Percentiles rank a stretch among this genome's conserved stretches.
Conservation (phyloP, 2,329 filamentous ascomycete species). For the Herpotrichia juniperi region DNA sequence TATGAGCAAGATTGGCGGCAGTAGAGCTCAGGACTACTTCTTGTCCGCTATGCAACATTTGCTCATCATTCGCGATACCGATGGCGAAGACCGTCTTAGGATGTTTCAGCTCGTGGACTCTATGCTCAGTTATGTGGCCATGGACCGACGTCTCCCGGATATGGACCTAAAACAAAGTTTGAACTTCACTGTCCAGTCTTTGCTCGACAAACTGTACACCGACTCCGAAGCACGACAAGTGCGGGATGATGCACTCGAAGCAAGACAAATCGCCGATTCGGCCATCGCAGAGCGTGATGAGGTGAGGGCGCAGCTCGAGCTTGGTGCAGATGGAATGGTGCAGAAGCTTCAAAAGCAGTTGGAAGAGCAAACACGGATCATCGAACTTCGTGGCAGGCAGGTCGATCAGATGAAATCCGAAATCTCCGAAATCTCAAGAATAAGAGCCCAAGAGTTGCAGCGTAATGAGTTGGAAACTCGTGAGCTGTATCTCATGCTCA, state of each 20-base stretch:
- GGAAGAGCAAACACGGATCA: constrained; percentile 90
- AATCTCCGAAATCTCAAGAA: constrained; percentile 81
- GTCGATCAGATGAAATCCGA: constrained; percentile 89
- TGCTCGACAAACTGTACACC: constrained; percentile 94
- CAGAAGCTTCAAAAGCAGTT: constrained; percentile 91
- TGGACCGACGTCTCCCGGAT: constrained; percentile 93
- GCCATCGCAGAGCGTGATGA: constrained; percentile 97
- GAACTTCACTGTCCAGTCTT: constrained; percentile 94
- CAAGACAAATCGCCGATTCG: constrained; percentile 90
- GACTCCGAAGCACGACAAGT: constrained; percentile 93
- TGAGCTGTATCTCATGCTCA: constrained; percentile 97
- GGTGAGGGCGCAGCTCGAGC: constrained; percentile 83
- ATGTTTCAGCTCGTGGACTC: constrained; percentile 98
- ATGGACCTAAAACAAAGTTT: constrained; percentile 98
- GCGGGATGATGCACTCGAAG: constrained; percentile 88
- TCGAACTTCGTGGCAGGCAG: constrained; percentile 85
- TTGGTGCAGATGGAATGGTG: constrained; percentile 92
- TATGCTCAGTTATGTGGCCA: constrained; percentile 99
- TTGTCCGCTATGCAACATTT: constrained; percentile 94
- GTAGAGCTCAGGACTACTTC: constrained; percentile 92
- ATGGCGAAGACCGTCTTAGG: constrained; percentile 86
- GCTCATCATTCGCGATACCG: constrained; percentile 87
- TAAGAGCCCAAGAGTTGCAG: constrained; percentile 89
- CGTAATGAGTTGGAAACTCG: constrained; percentile 94
- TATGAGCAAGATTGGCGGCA: constrained; percentile 80